Percentiles rank a stretch among this genome's conserved stretches.
These are phyloP conservation scores for Coemansia umbellata DNA, from an alignment of 192 early-diverging fungal species.

Conservation along the genomic window DNA sequence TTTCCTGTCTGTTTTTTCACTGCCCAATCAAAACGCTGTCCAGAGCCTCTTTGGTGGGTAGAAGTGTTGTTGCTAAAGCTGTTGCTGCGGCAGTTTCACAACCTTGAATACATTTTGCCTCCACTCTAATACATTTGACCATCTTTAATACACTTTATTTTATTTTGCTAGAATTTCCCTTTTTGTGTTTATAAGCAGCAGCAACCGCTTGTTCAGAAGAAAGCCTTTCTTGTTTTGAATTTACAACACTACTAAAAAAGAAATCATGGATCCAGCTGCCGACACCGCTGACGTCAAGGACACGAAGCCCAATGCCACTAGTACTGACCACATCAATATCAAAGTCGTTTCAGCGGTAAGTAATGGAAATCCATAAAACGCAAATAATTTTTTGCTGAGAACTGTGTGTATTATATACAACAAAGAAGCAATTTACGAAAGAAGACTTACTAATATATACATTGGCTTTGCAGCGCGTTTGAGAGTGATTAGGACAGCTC, in stretches of 20 bases:
- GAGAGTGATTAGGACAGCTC: slow-evolving; percentile 56
- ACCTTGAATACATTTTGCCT: neutral
- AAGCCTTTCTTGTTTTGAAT: neutral
- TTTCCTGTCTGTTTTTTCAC: no score
- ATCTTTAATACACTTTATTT: neutral
- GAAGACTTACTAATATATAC: no score
- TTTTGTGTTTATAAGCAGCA: no score
- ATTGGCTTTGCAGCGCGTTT: neutral
- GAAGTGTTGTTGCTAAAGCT: no score
- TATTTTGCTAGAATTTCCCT: neutral
- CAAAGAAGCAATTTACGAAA: no score
- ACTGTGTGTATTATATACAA: slow-evolving; percentile 2
- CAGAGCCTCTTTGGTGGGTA: no score
- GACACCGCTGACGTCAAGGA: slow-evolving; percentile 43
- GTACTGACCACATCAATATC: slow-evolving; percentile 82
- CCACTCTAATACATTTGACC: neutral
- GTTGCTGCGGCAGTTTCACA: neutral
- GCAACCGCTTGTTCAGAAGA: no score
- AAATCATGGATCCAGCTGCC: no score
- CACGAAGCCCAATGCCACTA: slow-evolving; percentile 56
- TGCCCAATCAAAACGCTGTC: no score
- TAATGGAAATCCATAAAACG: no score
- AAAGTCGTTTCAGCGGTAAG: slow-evolving; percentile 86
- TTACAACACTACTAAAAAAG: neutral
- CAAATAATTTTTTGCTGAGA: neutral